Evolutionary conservation across 257 asterid species (phyloP).

Genomic region (Solanum medicagineum): DNA sequence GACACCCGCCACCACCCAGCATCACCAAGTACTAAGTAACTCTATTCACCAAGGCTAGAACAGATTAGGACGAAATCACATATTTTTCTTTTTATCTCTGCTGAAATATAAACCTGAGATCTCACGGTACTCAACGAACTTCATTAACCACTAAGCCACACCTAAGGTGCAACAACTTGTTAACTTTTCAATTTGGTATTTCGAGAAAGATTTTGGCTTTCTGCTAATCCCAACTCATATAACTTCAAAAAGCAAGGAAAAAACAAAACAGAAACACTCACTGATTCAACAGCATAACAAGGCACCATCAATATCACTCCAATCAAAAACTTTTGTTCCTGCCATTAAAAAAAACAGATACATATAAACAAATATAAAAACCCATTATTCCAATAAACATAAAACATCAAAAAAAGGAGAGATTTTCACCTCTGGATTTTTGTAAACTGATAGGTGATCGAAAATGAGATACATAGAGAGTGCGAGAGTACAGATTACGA

Average conservation of each 20-base stretch:
- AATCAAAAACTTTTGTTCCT: conserved; percentile 95
- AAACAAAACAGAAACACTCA: conserved; percentile 11
- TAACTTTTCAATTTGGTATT: neutral
- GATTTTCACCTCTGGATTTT: conserved; percentile 68
- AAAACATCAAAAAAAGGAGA: neutral
- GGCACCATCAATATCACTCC: conserved; percentile 95
- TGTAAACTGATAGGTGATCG: conserved; percentile 88
- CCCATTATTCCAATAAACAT: neutral
- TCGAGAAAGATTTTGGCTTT: neutral
- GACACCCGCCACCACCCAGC: no score
- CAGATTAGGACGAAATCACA: neutral
- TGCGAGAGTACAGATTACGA: conserved; percentile 42
- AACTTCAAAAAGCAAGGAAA: neutral
- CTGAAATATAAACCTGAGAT: neutral
- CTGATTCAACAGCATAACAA: conserved; percentile 85
- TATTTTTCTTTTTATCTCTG: no score
- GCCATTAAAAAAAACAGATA: neutral
- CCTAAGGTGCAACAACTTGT: neutral
- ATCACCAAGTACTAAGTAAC: neutral
- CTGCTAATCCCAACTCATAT: neutral
- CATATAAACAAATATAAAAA: neutral
- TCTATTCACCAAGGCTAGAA: neutral
- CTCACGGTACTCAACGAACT: neutral
- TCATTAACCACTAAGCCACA: neutral
- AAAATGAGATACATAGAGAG: conserved; percentile 67